Evolutionary conservation across 345 rosid species (phyloP), one percentile per base, ranked within the genome.

Genomic region (Gossypium herbaceum): DNA sequence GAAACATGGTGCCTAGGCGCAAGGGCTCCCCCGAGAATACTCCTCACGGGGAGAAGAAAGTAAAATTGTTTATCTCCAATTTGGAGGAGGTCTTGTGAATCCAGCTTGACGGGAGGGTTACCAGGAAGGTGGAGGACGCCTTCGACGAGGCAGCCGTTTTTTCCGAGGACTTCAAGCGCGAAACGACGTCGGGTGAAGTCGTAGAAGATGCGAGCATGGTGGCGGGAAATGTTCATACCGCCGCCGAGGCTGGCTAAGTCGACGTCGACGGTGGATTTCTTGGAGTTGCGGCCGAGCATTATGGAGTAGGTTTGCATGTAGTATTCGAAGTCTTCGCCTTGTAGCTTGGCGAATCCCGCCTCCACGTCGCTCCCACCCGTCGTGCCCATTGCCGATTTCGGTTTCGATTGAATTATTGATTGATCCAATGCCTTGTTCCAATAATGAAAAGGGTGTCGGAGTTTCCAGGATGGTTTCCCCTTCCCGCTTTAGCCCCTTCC

Each of bases 301-400:
- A 94, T 92, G 61, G 98, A 94, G 85, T 94, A 94, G 13, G 98
- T 92, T 76, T 94, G 98, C 98, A 94, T 94, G 72, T 91, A 92
- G 77, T 94, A 94, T 82, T 94, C 98, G 84, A 92, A 94, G 82
- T 94, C 98, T 80, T 92, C 98, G 2, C 98, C 98, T 73, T 92
- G 98, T 0, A 94, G 89, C 90, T 94, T 94, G 29, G 98, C 98
- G 71, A 94, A 94, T 12, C 98, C 98, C 2, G 97, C 98, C 82
- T 94, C 98, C 9, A 92, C 96, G 71, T 92, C 98, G 77, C 91
- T 86, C 27, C 95, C 93, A 72, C 84, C 83, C 78, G 89, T 83
- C 10, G 91, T 80, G 22, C 82, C 85, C 91, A 87, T 87, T 48
- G 27, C 51, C 57, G 13, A 60, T 25, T 45, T 12, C 41, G 22